These are phyloP conservation scores for Macadamia integrifolia DNA, from an alignment of 164 flowering plant species.

Conservation along the genomic window DNA sequence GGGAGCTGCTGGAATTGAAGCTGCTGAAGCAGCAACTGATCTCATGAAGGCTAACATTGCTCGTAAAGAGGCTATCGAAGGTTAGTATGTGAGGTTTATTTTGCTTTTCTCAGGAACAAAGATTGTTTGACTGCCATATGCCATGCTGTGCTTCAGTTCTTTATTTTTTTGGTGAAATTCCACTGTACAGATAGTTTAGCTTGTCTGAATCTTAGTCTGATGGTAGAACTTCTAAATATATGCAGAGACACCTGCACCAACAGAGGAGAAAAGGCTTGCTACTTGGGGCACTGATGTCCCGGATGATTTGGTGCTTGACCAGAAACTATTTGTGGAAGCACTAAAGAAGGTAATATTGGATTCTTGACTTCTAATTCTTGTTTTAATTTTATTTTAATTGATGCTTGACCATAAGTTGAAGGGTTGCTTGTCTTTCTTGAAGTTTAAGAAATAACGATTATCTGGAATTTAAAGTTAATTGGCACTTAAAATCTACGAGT, in stretches of 20 bases:
- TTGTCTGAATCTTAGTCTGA: no score
- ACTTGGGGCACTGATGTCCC: constrained; percentile 75
- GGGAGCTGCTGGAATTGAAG: constrained; percentile 85
- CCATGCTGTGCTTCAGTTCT: background rate
- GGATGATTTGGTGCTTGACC: constrained; percentile 51
- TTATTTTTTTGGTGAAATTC: no score
- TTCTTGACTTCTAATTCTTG: no score
- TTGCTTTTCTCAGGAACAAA: background rate
- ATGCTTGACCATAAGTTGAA: no score
- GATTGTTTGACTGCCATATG: background rate
- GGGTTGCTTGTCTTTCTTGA: no score
- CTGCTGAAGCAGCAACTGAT: constrained; percentile 73
- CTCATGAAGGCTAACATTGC: constrained; percentile 81
- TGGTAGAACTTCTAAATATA: background rate
- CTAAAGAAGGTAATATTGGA: constrained; percentile 46
- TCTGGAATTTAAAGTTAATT: no score
- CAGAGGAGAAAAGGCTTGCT: constrained; percentile 49
- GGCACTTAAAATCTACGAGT: no score
- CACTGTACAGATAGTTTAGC: no score
- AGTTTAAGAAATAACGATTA: no score
- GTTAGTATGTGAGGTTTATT: constrained; percentile 35
- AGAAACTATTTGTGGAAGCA: constrained; percentile 45
- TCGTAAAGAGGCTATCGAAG: constrained; percentile 71
- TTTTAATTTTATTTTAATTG: no score
- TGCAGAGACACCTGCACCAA: constrained; percentile 35